Percentiles rank a stretch among this genome's conserved stretches.
Conservation (phyloP, 192 early-diverging fungal genomes). For the Linnemannia elongata region DNA sequence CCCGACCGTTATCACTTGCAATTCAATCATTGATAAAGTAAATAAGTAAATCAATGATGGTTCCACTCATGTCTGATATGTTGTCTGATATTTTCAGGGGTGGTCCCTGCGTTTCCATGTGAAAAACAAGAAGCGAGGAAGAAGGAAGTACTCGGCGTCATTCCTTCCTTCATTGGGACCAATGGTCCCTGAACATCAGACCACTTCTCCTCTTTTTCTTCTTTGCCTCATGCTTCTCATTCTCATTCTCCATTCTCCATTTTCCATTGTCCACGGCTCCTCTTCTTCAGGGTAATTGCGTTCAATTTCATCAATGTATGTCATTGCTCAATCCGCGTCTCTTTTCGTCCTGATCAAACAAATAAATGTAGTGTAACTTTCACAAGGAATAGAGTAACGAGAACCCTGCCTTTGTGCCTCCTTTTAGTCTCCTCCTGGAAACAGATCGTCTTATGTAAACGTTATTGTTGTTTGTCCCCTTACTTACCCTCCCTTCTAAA, state of each 20-base stretch:
- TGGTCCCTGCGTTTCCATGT: constrained; percentile 45
- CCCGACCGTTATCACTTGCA: too few species aligned
- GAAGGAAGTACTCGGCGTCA: neutral
- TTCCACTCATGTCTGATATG: neutral
- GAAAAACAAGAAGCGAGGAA: constrained; percentile 7
- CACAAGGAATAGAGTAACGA: constrained; percentile 2
- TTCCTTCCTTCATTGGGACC: neutral
- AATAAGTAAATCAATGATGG: too few species aligned
- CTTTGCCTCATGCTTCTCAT: constrained; percentile 5
- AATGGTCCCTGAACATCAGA: neutral
- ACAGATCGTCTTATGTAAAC: neutral
- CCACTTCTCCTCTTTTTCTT: neutral
- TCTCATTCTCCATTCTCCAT: neutral
- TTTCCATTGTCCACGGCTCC: neutral
- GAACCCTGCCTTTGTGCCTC: constrained; percentile 10
- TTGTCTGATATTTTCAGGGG: constrained; percentile 4
- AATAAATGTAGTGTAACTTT: neutral
- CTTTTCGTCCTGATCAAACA: neutral
- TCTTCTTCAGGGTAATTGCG: neutral
- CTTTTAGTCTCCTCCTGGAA: neutral
- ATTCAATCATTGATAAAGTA: too few species aligned
- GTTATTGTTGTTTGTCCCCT: neutral
- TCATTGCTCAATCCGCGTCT: neutral
- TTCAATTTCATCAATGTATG: neutral
- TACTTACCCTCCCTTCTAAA: neutral